Base-by-base conservation (phyloP, 2,329 filamentous ascomycete species). In the Cryphonectria japonica region DNA sequence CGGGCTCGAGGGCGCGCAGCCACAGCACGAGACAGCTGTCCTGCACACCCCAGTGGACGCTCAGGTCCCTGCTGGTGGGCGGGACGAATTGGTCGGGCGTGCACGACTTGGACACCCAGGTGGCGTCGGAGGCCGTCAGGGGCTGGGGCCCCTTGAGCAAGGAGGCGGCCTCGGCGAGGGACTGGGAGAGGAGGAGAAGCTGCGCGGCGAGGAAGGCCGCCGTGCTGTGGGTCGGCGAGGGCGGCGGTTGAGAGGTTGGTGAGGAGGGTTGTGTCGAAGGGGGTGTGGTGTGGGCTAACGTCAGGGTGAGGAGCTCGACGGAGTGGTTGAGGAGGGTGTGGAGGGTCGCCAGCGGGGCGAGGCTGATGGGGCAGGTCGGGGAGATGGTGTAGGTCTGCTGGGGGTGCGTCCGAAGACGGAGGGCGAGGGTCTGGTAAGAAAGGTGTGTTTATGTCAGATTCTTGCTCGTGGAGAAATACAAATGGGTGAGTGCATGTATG, bases 261-360 rank as follows among this genome's bases (percentile, higher is more conserved):
- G 76, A 88, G 85, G 62, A 82, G 34, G 63, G n/a, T 37, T 75
- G 46, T 66, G 74, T 26, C 67, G 72, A 66, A 3, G 61, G 61
- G 14, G 61, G 39, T 5, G 61, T 64, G 11, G 75, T 71, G 77
- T 93, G 88, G 22, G 91, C 89, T 39, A 92, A 87, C 61, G 92
- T 93, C 22, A 97, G 87, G 76, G 92, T 89, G 66, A 97, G 90
- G 63, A 97, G 89, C 79, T 97, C 93, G 73, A 98, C 88, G 70
- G 93, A 91, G 76, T 93, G 89, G 72, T 92, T 95, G 75, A 98
- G 91, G 57, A 94, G 85, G n/a, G 89, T 89, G 73, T 93, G 89
- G 16, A 96, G 88, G 14, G 87, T 83, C 29, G 90, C 89, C 67
- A 98, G 87, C 71, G 94, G 90, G 22, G 88, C 85, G 66, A 98